phyloP scores from a whole-genome alignment of 2,329 filamentous ascomycete genomes.

The Chaetomium globosum region DNA sequence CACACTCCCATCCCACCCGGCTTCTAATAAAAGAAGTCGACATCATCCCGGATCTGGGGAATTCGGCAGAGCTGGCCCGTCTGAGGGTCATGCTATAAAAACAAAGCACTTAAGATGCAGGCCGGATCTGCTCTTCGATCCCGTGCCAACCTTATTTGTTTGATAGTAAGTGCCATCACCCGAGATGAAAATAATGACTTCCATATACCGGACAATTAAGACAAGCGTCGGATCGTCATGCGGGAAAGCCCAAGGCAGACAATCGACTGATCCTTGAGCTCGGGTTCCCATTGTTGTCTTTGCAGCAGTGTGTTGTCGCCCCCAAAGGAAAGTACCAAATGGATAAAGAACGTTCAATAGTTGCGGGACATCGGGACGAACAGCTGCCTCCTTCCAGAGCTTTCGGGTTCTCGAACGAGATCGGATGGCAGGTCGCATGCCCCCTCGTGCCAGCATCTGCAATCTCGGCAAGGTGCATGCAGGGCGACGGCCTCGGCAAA shows the following conservation, averaged over 20 bases:
- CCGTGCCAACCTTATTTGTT: conserved; percentile 30
- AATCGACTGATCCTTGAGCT: background rate
- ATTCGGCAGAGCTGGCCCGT: conserved; percentile 27
- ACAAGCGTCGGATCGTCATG: conserved; percentile 5
- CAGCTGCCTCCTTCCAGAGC: background rate
- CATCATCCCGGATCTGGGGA: conserved; percentile 31
- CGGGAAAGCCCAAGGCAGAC: background rate
- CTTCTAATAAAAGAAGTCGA: conserved; percentile 37
- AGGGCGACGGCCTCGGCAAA: conserved; percentile 20
- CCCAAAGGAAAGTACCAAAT: background rate
- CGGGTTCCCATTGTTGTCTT: background rate
- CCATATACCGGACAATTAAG: conserved; percentile 9
- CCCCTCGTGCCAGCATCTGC: conserved; percentile 21
- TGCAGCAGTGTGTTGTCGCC: background rate
- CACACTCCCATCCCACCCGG: conserved; percentile 20
- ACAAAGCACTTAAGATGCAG: conserved; percentile 7
- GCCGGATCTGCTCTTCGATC: conserved; percentile 27
- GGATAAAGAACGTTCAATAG: background rate
- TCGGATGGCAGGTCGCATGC: conserved; percentile 11
- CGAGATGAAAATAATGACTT: conserved; percentile 6
- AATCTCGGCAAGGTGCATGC: conserved; percentile 30
- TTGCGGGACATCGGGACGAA: conserved; percentile 16
- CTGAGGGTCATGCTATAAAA: conserved; percentile 16
- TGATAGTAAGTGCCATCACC: background rate
- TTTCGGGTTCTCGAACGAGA: background rate